Percentiles rank a stretch among this genome's conserved stretches.
phyloP scores from a whole-genome alignment of 345 rosid species.

The Lagerstroemia speciosa region DNA sequence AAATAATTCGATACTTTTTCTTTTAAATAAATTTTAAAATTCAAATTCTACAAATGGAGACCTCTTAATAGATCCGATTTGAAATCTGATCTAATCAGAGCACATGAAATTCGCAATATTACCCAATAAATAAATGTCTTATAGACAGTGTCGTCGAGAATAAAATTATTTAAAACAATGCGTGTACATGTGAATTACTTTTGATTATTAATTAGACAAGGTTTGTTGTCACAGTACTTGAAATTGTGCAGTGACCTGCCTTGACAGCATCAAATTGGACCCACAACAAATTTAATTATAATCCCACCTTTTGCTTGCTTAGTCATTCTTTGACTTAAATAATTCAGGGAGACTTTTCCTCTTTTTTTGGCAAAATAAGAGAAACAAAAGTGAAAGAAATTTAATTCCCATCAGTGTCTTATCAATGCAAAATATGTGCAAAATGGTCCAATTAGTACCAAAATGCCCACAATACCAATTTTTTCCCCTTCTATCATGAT shows the following conservation, averaged over 20 bases:
- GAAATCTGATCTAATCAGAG: no score
- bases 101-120: no score
- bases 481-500: neutral
- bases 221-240: conserved; percentile 11
- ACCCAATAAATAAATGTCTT: neutral
- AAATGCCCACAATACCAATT: neutral
- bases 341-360: neutral
- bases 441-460: neutral
- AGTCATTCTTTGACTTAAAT: conserved; percentile 8
- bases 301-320: conserved; percentile 2
- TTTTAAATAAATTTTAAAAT: no score
- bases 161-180: neutral
- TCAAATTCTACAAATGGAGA: no score
- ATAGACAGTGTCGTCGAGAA: neutral
- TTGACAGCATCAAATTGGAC: conserved; percentile 8
- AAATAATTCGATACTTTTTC: no score
- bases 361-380: neutral
- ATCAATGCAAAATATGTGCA: neutral
- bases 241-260: conserved; percentile 2
- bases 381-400: neutral
- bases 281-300: conserved; percentile 8
- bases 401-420: neutral
- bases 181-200: neutral
- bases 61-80: no score
- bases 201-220: conserved; percentile 3